A percentile compares a stretch with the other conserved stretches of the same genome.
phyloP scores from a whole-genome alignment of 2,329 filamentous ascomycete genomes.

The Diplodia seriata region DNA sequence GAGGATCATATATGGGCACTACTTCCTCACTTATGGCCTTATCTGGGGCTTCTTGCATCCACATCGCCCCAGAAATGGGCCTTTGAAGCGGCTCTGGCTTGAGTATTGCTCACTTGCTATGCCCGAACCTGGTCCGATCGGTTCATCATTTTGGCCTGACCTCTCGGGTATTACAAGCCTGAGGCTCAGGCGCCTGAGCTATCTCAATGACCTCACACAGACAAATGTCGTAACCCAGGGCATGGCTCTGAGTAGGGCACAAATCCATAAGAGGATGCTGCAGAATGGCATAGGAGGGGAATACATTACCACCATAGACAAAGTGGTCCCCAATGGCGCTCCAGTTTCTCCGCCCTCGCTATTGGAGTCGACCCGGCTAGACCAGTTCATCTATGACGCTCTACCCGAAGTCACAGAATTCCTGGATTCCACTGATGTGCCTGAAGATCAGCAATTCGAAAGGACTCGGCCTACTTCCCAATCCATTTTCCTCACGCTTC shows the following conservation, averaged over 20 bases:
- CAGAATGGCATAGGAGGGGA: constrained; percentile 46
- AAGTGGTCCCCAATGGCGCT: constrained; percentile 31
- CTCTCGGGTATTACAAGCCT: constrained; percentile 50
- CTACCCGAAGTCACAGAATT: constrained; percentile 41
- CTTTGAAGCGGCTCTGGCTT: constrained; percentile 54
- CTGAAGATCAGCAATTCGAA: constrained; percentile 20
- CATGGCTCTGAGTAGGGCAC: constrained; percentile 12
- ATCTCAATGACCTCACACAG: constrained; percentile 15
- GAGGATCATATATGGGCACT: constrained; percentile 54
- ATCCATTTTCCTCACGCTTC: constrained; percentile 29
- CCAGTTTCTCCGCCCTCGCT: neutral
- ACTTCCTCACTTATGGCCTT: constrained; percentile 49
- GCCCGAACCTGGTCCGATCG: constrained; percentile 35
- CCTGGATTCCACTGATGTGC: constrained; percentile 29
- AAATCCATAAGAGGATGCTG: constrained; percentile 32
- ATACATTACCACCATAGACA: constrained; percentile 39
- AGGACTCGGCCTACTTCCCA: constrained; percentile 3
- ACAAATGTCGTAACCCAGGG: constrained; percentile 7
- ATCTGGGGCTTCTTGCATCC: constrained; percentile 51
- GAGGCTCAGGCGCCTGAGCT: constrained; percentile 36
- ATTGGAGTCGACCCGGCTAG: neutral
- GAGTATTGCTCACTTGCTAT: constrained; percentile 51
- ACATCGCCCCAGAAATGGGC: constrained; percentile 38
- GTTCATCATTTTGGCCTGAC: constrained; percentile 35
- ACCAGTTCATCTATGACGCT: constrained; percentile 37